A percentile compares a stretch with the other conserved stretches of the same genome.
phyloP scores from a whole-genome alignment of 2,329 filamentous ascomycete species.

The Huntiella bhutanensis region DNA sequence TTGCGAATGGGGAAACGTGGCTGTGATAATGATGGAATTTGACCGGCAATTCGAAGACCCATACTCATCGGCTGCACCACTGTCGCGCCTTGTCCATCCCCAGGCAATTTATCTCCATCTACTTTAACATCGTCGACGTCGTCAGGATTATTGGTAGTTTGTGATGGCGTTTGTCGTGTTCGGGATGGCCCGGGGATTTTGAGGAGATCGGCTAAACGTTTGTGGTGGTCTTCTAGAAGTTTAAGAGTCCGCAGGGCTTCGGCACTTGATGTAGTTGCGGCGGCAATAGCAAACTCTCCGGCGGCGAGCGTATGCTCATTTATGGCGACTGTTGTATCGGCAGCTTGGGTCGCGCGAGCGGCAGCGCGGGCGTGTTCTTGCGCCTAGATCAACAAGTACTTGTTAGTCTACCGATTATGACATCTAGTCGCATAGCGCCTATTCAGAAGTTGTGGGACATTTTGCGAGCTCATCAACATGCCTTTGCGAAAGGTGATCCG shows the following conservation, averaged over 20 bases:
- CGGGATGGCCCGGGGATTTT: constrained; percentile 50
- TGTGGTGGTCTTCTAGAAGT: constrained; percentile 76
- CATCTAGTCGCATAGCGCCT: background rate
- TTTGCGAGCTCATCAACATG: too few relatives aligned
- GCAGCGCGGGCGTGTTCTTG: constrained; percentile 81
- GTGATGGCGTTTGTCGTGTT: constrained; percentile 25
- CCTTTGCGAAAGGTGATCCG: too few relatives aligned
- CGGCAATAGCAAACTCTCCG: constrained; percentile 69
- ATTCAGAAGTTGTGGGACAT: too few relatives aligned
- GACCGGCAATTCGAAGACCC: constrained; percentile 19
- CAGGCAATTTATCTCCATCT: constrained; percentile 20
- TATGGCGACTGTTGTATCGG: constrained; percentile 62
- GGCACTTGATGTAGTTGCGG: constrained; percentile 45
- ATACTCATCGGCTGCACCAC: constrained; percentile 11
- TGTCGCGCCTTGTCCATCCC: constrained; percentile 7
- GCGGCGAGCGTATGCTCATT: constrained; percentile 79
- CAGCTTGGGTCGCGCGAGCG: constrained; percentile 53
- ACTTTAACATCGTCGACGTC: constrained; percentile 12
- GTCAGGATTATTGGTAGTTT: constrained; percentile 15
- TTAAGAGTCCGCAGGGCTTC: constrained; percentile 69
- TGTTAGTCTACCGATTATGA: background rate
- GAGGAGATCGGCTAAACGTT: constrained; percentile 62
- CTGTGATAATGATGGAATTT: constrained; percentile 26
- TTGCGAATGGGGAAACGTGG: constrained; percentile 30
- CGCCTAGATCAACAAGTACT: constrained; percentile 33